Percentiles rank a stretch among this genome's conserved stretches.
phyloP scores from a whole-genome alignment of 805 yeast species.

The Ogataea kodamae region DNA sequence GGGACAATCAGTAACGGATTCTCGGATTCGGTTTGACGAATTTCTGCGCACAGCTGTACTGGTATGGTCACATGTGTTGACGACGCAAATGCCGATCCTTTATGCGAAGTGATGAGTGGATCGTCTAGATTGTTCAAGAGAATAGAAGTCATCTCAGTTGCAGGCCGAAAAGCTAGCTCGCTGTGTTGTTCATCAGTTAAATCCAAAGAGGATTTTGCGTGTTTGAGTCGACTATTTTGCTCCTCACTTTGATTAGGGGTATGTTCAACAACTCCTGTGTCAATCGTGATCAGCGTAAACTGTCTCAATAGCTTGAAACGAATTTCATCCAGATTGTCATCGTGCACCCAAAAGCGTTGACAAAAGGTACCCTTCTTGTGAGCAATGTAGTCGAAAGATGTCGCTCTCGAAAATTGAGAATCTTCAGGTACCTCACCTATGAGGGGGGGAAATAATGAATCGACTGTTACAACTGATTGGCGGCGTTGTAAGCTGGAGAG shows the following conservation, averaged over 20 bases:
- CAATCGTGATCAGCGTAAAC: constrained; percentile 37
- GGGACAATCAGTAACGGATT: constrained; percentile 37
- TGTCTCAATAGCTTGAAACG: constrained; percentile 44
- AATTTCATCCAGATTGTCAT: constrained; percentile 54
- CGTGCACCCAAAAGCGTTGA: constrained; percentile 52
- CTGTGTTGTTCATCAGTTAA: constrained; percentile 2
- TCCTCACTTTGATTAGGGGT: constrained; percentile 4
- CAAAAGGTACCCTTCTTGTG: constrained; percentile 35
- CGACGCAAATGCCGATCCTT: constrained; percentile 19
- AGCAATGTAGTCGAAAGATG: constrained; percentile 37
- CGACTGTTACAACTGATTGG: constrained; percentile 21
- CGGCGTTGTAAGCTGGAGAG: constrained; percentile 5
- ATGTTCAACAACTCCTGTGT: constrained; percentile 22
- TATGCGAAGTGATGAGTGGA: constrained; percentile 24
- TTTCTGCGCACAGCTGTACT: constrained; percentile 19
- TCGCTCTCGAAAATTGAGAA: constrained; percentile 22
- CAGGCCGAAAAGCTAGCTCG: constrained; percentile 27
- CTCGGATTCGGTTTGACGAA: constrained; percentile 2
- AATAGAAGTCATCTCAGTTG: constrained; percentile 25
- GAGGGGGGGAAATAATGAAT: constrained; percentile 21
- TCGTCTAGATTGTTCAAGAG: constrained; percentile 30
- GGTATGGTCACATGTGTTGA: constrained; percentile 11
- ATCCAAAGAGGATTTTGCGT: constrained; percentile 14
- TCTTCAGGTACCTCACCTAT: constrained; percentile 9
- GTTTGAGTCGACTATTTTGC: constrained; percentile 11